Conservation (phyloP, 768 basidiomycete genomes). For the Lactifluus echinatus region DNA sequence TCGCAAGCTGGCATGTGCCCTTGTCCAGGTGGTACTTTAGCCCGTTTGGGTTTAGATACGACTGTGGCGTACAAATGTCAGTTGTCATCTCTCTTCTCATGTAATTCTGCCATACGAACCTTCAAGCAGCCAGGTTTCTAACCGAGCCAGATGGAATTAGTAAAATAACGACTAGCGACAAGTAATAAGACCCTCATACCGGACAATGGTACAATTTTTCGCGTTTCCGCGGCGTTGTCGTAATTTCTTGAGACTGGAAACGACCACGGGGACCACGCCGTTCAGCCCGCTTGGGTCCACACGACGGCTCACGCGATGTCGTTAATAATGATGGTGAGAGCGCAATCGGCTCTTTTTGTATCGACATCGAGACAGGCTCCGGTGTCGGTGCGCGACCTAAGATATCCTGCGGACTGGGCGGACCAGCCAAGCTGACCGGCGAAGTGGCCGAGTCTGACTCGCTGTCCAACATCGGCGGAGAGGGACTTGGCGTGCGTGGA, state of each 20-base stretch:
- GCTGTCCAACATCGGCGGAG: slow-evolving; percentile 8
- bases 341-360: slow-evolving; percentile 11
- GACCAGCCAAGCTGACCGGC: slow-evolving; percentile 1
- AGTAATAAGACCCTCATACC: slow-evolving; percentile 4
- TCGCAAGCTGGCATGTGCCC: slow-evolving; percentile 47
- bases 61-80: slow-evolving; percentile 26
- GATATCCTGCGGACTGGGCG: slow-evolving; percentile 12
- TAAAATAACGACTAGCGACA: not conserved
- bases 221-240: slow-evolving; percentile 17
- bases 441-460: slow-evolving; percentile 14
- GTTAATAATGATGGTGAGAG: slow-evolving; percentile 16
- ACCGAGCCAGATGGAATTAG: not conserved
- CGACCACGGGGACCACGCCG: slow-evolving; percentile 20
- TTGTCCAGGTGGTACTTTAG: slow-evolving; percentile 61
- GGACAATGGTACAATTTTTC: slow-evolving; percentile 21
- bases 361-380: not conserved
- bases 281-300: slow-evolving; percentile 13
- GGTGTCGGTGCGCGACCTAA: not conserved
- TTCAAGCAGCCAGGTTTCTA: slow-evolving; percentile 44
- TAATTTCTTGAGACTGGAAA: slow-evolving; percentile 17
- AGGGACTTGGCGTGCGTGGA: slow-evolving; percentile 12
- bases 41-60: slow-evolving; percentile 60
- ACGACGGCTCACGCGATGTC: slow-evolving; percentile 13
- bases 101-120: slow-evolving; percentile 27
- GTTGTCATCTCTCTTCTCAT: not conserved